These are phyloP conservation scores for Mycena crocata DNA, from an alignment of 768 basidiomycete genomes.

Conservation along the genomic window DNA sequence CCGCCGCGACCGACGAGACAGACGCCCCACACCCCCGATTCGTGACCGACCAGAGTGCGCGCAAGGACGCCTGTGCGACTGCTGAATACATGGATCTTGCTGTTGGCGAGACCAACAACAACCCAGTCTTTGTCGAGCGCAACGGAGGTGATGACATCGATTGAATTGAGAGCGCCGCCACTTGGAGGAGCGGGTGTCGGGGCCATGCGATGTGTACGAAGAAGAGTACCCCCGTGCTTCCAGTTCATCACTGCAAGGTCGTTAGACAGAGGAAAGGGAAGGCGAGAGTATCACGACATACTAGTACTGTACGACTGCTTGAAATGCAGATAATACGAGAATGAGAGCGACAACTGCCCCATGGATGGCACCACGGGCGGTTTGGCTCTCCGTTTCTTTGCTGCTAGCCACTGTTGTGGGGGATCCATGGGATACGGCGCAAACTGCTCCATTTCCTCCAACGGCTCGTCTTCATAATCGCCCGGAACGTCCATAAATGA, in stretches of 20 bases:
- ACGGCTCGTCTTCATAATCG: slow-evolving; percentile 47
- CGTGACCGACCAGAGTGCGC: slow-evolving; percentile 86
- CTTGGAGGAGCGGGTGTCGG: slow-evolving; percentile 37
- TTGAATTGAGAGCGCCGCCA: slow-evolving; percentile 50
- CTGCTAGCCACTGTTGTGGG: slow-evolving; percentile 52
- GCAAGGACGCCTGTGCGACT: slow-evolving; percentile 80
- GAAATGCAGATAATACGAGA: slow-evolving; percentile 79
- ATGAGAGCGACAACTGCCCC: slow-evolving; percentile 33
- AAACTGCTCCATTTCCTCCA: slow-evolving; percentile 48
- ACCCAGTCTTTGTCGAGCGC: slow-evolving; percentile 88
- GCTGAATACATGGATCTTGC: slow-evolving; percentile 87
- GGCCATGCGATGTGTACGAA: slow-evolving; percentile 70
- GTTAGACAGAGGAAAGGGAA: slow-evolving; percentile 2
- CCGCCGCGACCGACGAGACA: slow-evolving; percentile 81
- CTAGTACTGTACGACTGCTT: slow-evolving; percentile 78
- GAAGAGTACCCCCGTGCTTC: slow-evolving; percentile 77
- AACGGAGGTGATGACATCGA: slow-evolving; percentile 87
- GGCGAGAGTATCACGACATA: slow-evolving; percentile 40
- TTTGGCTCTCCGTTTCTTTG: slow-evolving; percentile 36
- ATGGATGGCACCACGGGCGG: not conserved
- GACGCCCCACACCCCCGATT: slow-evolving; percentile 93
- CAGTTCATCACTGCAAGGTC: slow-evolving; percentile 75
- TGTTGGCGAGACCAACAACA: slow-evolving; percentile 89
- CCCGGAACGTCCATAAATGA: not conserved
- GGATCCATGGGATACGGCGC: slow-evolving; percentile 53